Evolutionary conservation across 2,329 filamentous ascomycete genomes (phyloP), one percentile per base, ranked within the genome.

Genomic region (Phialocephala sp.): DNA sequence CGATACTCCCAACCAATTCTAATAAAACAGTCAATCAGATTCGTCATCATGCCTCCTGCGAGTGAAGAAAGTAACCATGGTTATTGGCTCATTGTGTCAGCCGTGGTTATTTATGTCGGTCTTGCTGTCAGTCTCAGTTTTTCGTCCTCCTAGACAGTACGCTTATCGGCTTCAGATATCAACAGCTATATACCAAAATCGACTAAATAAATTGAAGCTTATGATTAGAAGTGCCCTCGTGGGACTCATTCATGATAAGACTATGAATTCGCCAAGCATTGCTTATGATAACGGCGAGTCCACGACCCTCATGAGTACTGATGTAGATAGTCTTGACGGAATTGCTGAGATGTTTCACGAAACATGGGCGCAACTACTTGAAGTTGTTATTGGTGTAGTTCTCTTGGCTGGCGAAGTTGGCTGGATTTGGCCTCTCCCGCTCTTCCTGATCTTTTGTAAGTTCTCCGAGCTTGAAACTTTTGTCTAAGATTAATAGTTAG

Each of bases 381-480:
- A 83, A 63, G 76, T 82, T 0, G 43, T 77, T 0, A 71, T 83
- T 41, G 82, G 80, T 1, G 74, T 80, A 2, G 56, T 63, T 8
- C 72, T 83, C 60, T 67, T 84, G 2, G 74, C 76, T 8, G 66
- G 65, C 14, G 68, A 81, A 66, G 77, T 83, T 4, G 78, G 80
- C 12, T 82, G 80, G 79, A 64, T 82, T 4, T 81, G 76, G 69
- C 77, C 77, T 0, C 67, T 82, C 12, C 80, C 80, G 0, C 66
- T 81, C 1, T 64, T 78, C 3, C 67, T 82, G n/a, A 80, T 82
- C 1, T 76, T 79, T 37, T 68, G 80, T 82, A 67, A 73, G 79
- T 32, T 32, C 71, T 20, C 54, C 35, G 62, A 22, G 8, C 24
- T 55, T 27, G 6, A 57, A 20, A n/a, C 22, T 43, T 27, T 20